Percentiles rank a stretch among this genome's conserved stretches.
Evolutionary conservation across 2,329 filamentous ascomycete genomes (phyloP).

Genomic region (Colletotrichum brevisporum): DNA sequence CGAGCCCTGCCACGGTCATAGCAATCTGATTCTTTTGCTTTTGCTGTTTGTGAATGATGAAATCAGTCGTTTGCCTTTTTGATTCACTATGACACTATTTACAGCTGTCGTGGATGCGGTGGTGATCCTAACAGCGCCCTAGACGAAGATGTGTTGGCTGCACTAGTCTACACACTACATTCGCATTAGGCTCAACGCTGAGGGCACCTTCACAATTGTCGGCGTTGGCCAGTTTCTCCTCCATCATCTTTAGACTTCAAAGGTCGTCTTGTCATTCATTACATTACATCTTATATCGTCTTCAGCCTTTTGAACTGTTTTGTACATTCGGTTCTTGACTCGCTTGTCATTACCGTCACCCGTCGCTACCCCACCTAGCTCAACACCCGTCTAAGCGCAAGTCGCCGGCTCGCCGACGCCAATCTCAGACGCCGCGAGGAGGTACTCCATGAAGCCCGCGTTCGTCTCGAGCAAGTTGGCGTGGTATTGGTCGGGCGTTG

Average conservation of each 20-base stretch:
- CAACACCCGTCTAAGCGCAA: neutral
- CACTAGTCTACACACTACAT: too few relatives aligned
- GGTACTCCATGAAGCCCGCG: conserved; percentile 64
- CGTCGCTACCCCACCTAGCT: neutral
- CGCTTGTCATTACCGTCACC: neutral
- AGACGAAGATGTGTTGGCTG: too few relatives aligned
- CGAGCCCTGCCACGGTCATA: conserved; percentile 36
- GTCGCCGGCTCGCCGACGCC: conserved; percentile 37
- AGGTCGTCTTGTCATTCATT: neutral
- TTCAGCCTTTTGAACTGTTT: neutral
- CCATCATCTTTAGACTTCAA: too few relatives aligned
- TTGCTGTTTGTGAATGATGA: neutral
- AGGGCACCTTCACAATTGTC: too few relatives aligned
- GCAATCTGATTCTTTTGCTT: neutral
- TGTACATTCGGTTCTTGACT: neutral
- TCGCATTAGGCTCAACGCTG: too few relatives aligned
- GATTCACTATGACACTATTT: too few relatives aligned
- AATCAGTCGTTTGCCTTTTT: neutral
- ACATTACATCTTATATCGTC: neutral
- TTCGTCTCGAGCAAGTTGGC: conserved; percentile 60
- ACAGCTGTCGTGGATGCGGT: too few relatives aligned
- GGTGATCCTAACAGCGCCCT: too few relatives aligned
- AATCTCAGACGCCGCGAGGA: conserved; percentile 43
- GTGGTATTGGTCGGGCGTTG: conserved; percentile 57
- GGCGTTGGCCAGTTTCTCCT: too few relatives aligned